phyloP scores from a whole-genome alignment of 129 eudicot genomes.

The Flaveria robusta region DNA sequence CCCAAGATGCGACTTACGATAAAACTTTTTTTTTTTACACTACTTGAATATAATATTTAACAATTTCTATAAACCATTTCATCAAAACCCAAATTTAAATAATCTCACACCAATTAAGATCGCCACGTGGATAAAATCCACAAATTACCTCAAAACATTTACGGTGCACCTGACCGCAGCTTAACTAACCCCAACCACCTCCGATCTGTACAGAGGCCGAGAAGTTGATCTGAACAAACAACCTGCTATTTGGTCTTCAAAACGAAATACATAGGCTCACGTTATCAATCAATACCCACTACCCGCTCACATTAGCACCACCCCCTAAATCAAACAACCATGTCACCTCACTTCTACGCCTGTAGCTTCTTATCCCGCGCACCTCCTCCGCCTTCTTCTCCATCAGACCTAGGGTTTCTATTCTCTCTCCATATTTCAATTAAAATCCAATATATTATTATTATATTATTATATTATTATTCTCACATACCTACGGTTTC shows the following conservation, averaged over 20 bases:
- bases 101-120: too few species aligned
- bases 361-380: constrained; percentile 45
- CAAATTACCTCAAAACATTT: constrained; percentile 21
- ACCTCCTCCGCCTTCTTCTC: constrained; percentile 41
- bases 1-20: too few species aligned
- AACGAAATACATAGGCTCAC: constrained; percentile 30
- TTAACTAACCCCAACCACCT: constrained; percentile 30
- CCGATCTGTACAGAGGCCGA: constrained; percentile 26
- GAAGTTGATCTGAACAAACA: constrained; percentile 14
- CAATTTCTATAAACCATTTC: too few species aligned
- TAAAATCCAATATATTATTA: constrained; percentile 3
- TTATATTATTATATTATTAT: too few species aligned
- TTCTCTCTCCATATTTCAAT: constrained; percentile 20
- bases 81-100: too few species aligned
- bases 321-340: constrained; percentile 31
- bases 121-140: background rate
- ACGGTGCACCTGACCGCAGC: constrained; percentile 28
- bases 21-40: too few species aligned
- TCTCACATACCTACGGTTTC: constrained; percentile 19
- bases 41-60: too few species aligned
- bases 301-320: constrained; percentile 36
- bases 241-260: too few species aligned
- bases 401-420: constrained; percentile 49
- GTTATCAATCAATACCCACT: constrained; percentile 31
- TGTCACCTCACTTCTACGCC: constrained; percentile 28